These are phyloP conservation scores for Phytophthora boehmeriae DNA, from an alignment of 352 stramenopile genomes.

Conservation along the genomic window DNA sequence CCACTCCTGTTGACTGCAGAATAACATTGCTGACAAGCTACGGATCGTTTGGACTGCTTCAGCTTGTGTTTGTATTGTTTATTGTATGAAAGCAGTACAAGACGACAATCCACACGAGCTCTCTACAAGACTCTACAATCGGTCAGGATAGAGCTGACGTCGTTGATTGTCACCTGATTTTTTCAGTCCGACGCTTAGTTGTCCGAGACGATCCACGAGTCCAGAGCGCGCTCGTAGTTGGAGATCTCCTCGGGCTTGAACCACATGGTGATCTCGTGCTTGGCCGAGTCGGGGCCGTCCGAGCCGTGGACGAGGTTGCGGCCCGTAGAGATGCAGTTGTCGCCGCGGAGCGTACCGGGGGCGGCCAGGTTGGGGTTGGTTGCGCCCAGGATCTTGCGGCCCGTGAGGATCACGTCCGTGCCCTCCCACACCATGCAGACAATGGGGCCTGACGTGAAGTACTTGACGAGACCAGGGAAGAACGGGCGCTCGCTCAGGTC, in stretches of 20 bases:
- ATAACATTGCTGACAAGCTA: background rate
- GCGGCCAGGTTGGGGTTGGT: constrained; percentile 95
- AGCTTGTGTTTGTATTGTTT: constrained; percentile 28
- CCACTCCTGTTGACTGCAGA: constrained; percentile 22
- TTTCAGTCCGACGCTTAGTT: constrained; percentile 57
- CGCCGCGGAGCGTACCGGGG: constrained; percentile 93
- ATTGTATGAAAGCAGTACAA: constrained; percentile 29
- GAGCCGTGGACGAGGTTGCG: constrained; percentile 94
- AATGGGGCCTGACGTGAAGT: constrained; percentile 94
- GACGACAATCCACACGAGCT: background rate
- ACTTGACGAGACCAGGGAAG: constrained; percentile 91
- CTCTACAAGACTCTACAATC: background rate
- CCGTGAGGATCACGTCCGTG: constrained; percentile 94
- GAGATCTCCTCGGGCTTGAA: constrained; percentile 92
- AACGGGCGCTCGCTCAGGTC: constrained; percentile 93
- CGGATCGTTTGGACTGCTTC: constrained; percentile 10
- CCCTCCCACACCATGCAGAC: constrained; percentile 96
- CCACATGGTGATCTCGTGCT: constrained; percentile 95
- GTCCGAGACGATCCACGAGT: constrained; percentile 89
- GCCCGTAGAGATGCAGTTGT: constrained; percentile 93
- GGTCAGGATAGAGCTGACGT: background rate
- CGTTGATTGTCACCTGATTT: constrained; percentile 2
- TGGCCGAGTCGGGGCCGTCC: constrained; percentile 91
- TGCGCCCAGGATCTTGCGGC: constrained; percentile 95
- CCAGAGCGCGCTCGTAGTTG: constrained; percentile 89